phyloP scores from a whole-genome alignment of 1,284 basidiomycete genomes.

The Anthracocystis walkeri region DNA sequence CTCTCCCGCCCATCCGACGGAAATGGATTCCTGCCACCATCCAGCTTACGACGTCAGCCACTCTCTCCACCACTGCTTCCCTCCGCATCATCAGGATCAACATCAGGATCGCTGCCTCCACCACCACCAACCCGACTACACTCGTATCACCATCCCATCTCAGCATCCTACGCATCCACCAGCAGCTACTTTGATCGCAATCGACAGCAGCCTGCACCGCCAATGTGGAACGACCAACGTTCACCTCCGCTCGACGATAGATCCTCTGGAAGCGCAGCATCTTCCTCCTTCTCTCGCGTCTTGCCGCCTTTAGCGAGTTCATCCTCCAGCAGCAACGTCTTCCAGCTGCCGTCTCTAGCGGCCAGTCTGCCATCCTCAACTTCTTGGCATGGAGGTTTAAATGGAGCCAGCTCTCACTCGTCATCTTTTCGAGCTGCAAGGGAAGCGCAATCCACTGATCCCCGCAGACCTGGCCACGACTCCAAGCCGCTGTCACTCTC shows the following conservation, averaged over 20 bases:
- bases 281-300: slow-evolving; percentile 34
- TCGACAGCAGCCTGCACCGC: slow-evolving; percentile 25
- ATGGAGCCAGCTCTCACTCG: slow-evolving; percentile 3
- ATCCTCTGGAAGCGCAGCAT: slow-evolving; percentile 17
- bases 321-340: slow-evolving; percentile 22
- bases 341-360: slow-evolving; percentile 41
- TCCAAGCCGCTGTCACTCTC: slow-evolving; percentile 22
- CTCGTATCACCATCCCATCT: slow-evolving; percentile 50
- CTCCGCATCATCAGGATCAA: slow-evolving; percentile 8
- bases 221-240: slow-evolving; percentile 31
- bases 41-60: slow-evolving; percentile 15
- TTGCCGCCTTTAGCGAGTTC: slow-evolving; percentile 36
- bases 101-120: slow-evolving; percentile 26
- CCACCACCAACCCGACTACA: slow-evolving; percentile 37
- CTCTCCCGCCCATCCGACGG: slow-evolving; percentile 14
- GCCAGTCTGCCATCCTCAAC: slow-evolving; percentile 36
- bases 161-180: slow-evolving; percentile 37
- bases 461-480: slow-evolving; percentile 18
- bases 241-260: slow-evolving; percentile 41
- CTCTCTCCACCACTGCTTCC: slow-evolving; percentile 29
- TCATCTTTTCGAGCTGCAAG: slow-evolving; percentile 17
- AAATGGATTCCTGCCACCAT: slow-evolving; percentile 7
- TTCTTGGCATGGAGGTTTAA: slow-evolving; percentile 28
- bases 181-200: slow-evolving; percentile 28
- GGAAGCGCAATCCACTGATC: slow-evolving; percentile 12